Evolutionary conservation across 805 yeast species (phyloP).

Genomic region (Yamadazyma takamatsuzukensis): DNA sequence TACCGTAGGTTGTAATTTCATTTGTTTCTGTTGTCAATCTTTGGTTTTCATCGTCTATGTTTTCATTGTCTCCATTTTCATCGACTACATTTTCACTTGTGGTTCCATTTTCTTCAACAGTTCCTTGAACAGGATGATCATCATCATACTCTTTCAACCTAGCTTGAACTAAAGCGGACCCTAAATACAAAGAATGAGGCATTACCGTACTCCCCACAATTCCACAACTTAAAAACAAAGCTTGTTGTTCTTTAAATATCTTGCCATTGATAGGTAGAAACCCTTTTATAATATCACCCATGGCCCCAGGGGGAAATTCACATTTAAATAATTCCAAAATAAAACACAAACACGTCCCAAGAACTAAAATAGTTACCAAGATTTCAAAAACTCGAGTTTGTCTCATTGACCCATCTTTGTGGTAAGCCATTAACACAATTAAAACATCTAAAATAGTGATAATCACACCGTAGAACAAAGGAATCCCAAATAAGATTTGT

Average conservation of each 20-base stretch:
- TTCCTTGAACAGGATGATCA: neutral
- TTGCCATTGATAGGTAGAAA: slow-evolving; percentile 42
- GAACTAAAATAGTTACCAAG: slow-evolving; percentile 72
- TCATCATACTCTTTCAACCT: slow-evolving; percentile 40
- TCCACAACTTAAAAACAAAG: slow-evolving; percentile 42
- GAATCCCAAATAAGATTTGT: slow-evolving; percentile 76
- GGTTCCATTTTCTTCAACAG: slow-evolving; percentile 1
- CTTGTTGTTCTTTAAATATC: slow-evolving; percentile 32
- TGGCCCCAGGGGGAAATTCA: slow-evolving; percentile 49
- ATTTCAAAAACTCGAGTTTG: slow-evolving; percentile 78
- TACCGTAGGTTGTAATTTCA: no score
- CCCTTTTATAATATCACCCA: slow-evolving; percentile 45
- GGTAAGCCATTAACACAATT: slow-evolving; percentile 80
- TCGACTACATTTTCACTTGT: neutral
- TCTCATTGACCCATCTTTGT: slow-evolving; percentile 76
- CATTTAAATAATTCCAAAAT: slow-evolving; percentile 60
- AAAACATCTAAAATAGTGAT: slow-evolving; percentile 84
- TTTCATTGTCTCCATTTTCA: neutral
- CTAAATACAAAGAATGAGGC: slow-evolving; percentile 45
- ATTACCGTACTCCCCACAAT: slow-evolving; percentile 46
- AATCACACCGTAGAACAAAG: slow-evolving; percentile 78
- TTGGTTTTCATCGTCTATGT: slow-evolving; percentile 3
- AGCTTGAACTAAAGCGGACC: slow-evolving; percentile 43
- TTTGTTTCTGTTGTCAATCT: no score
- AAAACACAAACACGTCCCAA: slow-evolving; percentile 83